phyloP scores from a whole-genome alignment of 148 eudicot species.

The Pouteria glomerata region DNA sequence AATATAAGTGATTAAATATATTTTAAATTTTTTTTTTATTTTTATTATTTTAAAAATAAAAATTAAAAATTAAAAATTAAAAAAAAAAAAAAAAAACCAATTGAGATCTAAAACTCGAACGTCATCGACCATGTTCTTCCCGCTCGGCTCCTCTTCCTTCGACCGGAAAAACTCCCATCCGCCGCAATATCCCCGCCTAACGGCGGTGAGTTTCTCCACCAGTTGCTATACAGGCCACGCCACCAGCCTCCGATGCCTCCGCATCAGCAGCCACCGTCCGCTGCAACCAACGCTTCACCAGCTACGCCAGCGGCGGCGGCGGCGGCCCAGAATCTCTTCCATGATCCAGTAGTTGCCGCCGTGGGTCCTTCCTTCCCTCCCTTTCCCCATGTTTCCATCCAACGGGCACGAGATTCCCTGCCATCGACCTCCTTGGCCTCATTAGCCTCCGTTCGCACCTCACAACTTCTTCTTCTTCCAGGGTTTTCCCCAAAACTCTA shows the following conservation, averaged over 20 bases:
- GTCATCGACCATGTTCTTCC: no score
- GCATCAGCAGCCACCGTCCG: slow-evolving; percentile 7
- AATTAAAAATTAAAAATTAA: no score
- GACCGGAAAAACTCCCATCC: no score
- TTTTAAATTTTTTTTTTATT: no score
- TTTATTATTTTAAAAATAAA: no score
- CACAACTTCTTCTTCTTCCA: slow-evolving; percentile 42
- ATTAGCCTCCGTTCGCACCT: slow-evolving; percentile 28
- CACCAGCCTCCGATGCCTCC: slow-evolving; percentile 23
- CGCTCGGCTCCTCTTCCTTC: no score
- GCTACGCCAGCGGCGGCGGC: not conserved
- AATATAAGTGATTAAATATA: no score
- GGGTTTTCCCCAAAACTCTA: slow-evolving; percentile 39
- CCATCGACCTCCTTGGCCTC: slow-evolving; percentile 17
- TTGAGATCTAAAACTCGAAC: no score
- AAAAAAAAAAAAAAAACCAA: no score
- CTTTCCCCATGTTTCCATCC: slow-evolving; percentile 15
- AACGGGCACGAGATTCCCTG: slow-evolving; percentile 20
- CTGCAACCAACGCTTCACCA: not conserved
- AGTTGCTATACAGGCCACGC: slow-evolving; percentile 44
- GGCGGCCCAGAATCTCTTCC: not conserved
- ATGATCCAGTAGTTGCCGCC: slow-evolving; percentile 23
- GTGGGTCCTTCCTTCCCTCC: slow-evolving; percentile 57
- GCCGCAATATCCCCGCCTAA: no score
- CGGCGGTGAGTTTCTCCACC: slow-evolving; percentile 66